phyloP scores from a whole-genome alignment of 148 eudicot species.

The Rhododendron vialii region DNA sequence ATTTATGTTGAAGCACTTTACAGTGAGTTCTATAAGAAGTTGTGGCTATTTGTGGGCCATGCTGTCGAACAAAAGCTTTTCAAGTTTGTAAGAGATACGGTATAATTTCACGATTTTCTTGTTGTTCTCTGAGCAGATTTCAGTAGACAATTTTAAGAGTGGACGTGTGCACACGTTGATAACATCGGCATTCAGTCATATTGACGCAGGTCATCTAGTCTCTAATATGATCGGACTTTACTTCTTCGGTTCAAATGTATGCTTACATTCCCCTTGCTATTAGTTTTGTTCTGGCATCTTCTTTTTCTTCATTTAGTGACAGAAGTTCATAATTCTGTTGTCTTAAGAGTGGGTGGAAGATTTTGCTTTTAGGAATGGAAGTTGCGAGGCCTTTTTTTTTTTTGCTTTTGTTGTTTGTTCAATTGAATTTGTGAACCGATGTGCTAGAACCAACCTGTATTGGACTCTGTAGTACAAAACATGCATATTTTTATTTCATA shows the following conservation, averaged over 20 bases:
- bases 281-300: neutral
- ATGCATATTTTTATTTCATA: too few relatives aligned
- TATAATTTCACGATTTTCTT: neutral
- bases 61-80: neutral
- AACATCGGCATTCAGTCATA: slow-evolving; percentile 84
- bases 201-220: slow-evolving; percentile 44
- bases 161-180: slow-evolving; percentile 80
- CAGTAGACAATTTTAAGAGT: slow-evolving; percentile 66
- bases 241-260: slow-evolving; percentile 70
- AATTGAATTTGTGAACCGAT: neutral
- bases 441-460: too few relatives aligned
- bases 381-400: neutral
- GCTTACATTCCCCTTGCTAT: slow-evolving; percentile 11
- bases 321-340: neutral
- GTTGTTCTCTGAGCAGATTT: slow-evolving; percentile 43
- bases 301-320: neutral
- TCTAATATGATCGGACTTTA: slow-evolving; percentile 87
- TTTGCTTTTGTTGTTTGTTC: neutral
- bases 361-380: neutral
- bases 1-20: slow-evolving; percentile 71
- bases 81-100: neutral
- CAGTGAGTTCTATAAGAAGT: slow-evolving; percentile 33
- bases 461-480: neutral
- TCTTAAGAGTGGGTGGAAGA: neutral
- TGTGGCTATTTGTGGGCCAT: neutral